Base-by-base conservation (phyloP, 1,139 yeast species). In the Suhomyces choctaworum region DNA sequence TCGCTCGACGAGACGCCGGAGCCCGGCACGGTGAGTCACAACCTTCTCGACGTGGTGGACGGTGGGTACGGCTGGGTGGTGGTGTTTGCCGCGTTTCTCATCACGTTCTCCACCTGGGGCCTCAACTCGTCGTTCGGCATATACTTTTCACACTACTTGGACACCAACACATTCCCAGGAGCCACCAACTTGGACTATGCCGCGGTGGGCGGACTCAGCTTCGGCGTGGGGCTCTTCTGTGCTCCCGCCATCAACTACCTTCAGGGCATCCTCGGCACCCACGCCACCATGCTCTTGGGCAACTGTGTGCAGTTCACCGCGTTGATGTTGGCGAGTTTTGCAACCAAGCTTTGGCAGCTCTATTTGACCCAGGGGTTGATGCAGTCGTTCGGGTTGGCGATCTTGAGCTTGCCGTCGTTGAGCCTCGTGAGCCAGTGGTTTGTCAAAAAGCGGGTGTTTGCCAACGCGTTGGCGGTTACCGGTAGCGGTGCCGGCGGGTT, bases 61-160 rank as follows among this genome's bases (percentile, higher is more conserved):
- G 78, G 80, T 16, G 86, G 86, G 1, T 75, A 75, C 44, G 88
- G 86, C 2, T 84, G 92, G 88, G 75, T 80, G 10, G 70, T 80
- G 34, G 78, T 80, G 0, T 37, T 73, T 3, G 72, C 82, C 44
- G 74, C 75, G 0, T 64, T 76, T 52, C 48, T 73, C 26, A 52
- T 64, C 19, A 54, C 59, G 16, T 65, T 79, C 28, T 70, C 77
- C 19, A 75, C 88, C 2, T 85, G 94, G 94, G 95, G 94, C 13
- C 66, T 80, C 29, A 82, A 80, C 50, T 76, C 85, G 4, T 74
- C 78, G 1, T 84, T 72, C 51, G 89, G 90, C 30, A 82, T 85
- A 2, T 82, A 77, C 46, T 60, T 85, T 22, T 70, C 77, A 20
- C 78, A 66, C 48, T 84, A 80, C 51, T 51, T 78, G 17, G 53